Base-by-base conservation (phyloP, 371 early-diverging fungal species). In the Syncephalastrum contaminatum region DNA sequence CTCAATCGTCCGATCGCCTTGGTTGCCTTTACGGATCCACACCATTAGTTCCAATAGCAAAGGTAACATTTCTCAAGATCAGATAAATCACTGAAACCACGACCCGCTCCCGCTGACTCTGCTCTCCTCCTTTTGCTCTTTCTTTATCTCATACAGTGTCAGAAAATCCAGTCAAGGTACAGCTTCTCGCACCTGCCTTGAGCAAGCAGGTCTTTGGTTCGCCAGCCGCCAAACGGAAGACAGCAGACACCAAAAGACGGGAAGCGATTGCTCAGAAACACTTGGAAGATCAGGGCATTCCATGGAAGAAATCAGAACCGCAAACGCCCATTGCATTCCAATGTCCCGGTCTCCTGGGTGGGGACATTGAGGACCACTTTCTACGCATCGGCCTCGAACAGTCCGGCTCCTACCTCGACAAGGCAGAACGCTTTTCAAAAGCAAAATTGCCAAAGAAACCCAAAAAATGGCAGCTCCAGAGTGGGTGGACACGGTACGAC, bases 401-500 rank as follows among this genome's bases (percentile, higher is more conserved):
- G 18, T 70, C 84, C 2, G 70, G 73, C 42, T 77, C 83, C 5
- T 84, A 81, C 56, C 56, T 86, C 25, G 54, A 53, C 4, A 67
- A 82, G 52, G 83, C 92, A 8, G 67, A 75, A 24, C 39, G 53
- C 12, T 75, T 91, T 25, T 80, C 84, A 0, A 39, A 64, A n/a
- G 48, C 56, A 0, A 43, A 66, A 0, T 45, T 80, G 5, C 88
- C 86, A 13, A 69, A 82, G 5, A 67, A 65, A 56, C 91, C 93
- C 6, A 63, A 47, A 4, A 15, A 49, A 8, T 95, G 96, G 95
- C 18, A 49, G 3, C 58, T 66, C 49, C 64, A 54, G 14, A 52
- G 82, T 13, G 96, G 96, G 0, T 98, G 97, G 97, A 93, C 92
- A 4, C 81, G 89, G 5, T 98, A 96, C 69, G 59, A 54, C 15